Percentiles rank a stretch among this genome's conserved stretches.
These are phyloP conservation scores for Moesziomyces parantarcticus DNA, from an alignment of 1,284 basidiomycete genomes.

Conservation along the genomic window DNA sequence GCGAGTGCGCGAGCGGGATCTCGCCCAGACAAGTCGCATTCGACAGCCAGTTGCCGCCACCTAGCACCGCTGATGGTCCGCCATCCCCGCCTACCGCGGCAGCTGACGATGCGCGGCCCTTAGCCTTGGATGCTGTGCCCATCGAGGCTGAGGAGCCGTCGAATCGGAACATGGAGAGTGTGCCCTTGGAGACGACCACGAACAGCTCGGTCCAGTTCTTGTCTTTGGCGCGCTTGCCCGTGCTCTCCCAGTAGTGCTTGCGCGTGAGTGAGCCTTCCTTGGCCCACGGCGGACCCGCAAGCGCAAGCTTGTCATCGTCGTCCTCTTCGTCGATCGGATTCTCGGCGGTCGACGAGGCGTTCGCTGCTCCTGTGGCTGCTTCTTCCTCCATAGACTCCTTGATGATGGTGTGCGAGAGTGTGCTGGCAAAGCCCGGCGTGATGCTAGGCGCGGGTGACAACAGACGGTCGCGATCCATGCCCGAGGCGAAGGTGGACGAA, in stretches of 20 bases:
- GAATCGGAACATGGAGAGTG: conserved; percentile 85
- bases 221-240: conserved; percentile 82
- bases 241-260: conserved; percentile 91
- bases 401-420: conserved; percentile 94
- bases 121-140: conserved; percentile 5
- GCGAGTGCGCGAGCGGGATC: conserved; percentile 84
- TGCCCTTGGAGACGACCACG: conserved; percentile 91
- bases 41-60: conserved; percentile 95
- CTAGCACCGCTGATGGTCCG: conserved; percentile 71
- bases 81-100: neutral
- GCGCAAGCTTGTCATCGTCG: conserved; percentile 87
- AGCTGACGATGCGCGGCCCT: conserved; percentile 1
- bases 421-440: conserved; percentile 92
- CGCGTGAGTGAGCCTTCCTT: conserved; percentile 95
- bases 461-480: conserved; percentile 17
- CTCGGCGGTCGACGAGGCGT: conserved; percentile 69
- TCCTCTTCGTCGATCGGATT: conserved; percentile 30
- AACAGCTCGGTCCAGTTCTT: conserved; percentile 90
- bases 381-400: conserved; percentile 93
- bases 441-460: conserved; percentile 12
- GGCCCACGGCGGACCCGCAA: conserved; percentile 96
- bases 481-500: conserved; percentile 8
- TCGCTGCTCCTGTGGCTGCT: conserved; percentile 38
- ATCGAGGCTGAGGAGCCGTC: conserved; percentile 11
- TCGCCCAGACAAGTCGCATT: conserved; percentile 86